Percentiles rank a stretch among this genome's conserved stretches.
Conservation (phyloP, 2,329 filamentous ascomycete species). For the Colletotrichum liriopes region DNA sequence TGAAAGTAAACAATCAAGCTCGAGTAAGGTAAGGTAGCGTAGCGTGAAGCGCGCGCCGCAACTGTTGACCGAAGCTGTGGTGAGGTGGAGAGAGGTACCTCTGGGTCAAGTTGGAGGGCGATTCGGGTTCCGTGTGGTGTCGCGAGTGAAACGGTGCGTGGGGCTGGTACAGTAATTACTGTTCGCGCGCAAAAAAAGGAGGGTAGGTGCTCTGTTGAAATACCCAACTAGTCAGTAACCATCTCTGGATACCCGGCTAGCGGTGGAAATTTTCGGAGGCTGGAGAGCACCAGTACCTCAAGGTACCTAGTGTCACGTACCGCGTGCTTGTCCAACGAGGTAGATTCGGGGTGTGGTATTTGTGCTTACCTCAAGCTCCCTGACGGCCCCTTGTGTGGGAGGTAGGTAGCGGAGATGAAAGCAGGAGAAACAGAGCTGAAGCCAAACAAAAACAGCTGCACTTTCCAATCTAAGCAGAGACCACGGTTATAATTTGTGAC, state of each 20-base stretch:
- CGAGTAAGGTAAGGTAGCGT: background rate
- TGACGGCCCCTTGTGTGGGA: background rate
- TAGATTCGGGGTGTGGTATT: background rate
- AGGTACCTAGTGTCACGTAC: background rate
- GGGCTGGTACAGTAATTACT: background rate
- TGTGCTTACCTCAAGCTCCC: background rate
- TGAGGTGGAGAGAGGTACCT: constrained; percentile 7
- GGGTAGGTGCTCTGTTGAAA: background rate
- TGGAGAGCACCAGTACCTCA: background rate
- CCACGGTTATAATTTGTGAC: background rate
- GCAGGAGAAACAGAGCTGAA: background rate
- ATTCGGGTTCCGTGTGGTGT: constrained; percentile 5
- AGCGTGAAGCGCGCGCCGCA: constrained; percentile 6
- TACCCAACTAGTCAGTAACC: background rate
- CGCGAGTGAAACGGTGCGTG: constrained; percentile 3
- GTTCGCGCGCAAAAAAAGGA: background rate
- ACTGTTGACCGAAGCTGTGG: background rate
- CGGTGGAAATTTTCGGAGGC: background rate
- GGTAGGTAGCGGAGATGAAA: background rate
- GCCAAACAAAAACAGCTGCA: too few relatives aligned
- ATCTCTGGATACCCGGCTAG: background rate
- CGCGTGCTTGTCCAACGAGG: background rate
- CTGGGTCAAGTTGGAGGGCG: background rate
- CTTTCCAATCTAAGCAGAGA: background rate
- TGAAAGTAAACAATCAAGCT: background rate